Base-by-base conservation (phyloP, 2,329 filamentous ascomycete genomes). In the Paracoccidioides lutzii region DNA sequence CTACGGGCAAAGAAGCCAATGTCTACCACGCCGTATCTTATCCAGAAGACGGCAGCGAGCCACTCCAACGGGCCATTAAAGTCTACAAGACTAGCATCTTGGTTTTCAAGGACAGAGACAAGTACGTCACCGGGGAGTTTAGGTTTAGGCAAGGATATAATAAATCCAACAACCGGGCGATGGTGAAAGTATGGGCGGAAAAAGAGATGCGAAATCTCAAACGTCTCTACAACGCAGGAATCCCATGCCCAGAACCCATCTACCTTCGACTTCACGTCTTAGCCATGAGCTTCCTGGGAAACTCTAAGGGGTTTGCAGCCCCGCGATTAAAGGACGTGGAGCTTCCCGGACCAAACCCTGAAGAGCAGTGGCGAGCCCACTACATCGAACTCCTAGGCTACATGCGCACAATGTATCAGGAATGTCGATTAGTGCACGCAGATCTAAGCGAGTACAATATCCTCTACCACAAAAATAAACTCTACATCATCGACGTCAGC, bases 361-460 rank as follows among this genome's bases (percentile, higher is more conserved):
- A 87, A 35, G 73, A 81, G 48, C 83, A 84, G 65, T 97, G 90
- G 89, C 79, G 80, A 53, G 74, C 75, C 14, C 75, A 96, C 12
- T 98, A 98, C 69, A 69, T 89, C 10, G 87, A 95, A 67, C 78
- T 96, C 3, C 73, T 98, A 12, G 83, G 85, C 22, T 84, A 95
- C 66, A 95, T 98, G 89, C 84, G 90, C 54, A 83, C 84, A 57
- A 85, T 98, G 78, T 97, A 96, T 73, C 90, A 95, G 68, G 83
- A 85, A 43, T 98, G 93, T 72, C 82, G 81, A 54, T 82, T 98
- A 6, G 91, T 98, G 0, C 93, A 98, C 69, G 93, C 90, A 52
- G 93, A 98, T 81, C 70, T 98, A 68, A 95, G 88, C 76, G 93
- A 98, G 78, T 98, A 98, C 81, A 98, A 98, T 67, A 82, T 97